A percentile compares a stretch with the other conserved stretches of the same genome.
Conservation (phyloP, 805 yeast species). For the Candida methanosorbosa region DNA sequence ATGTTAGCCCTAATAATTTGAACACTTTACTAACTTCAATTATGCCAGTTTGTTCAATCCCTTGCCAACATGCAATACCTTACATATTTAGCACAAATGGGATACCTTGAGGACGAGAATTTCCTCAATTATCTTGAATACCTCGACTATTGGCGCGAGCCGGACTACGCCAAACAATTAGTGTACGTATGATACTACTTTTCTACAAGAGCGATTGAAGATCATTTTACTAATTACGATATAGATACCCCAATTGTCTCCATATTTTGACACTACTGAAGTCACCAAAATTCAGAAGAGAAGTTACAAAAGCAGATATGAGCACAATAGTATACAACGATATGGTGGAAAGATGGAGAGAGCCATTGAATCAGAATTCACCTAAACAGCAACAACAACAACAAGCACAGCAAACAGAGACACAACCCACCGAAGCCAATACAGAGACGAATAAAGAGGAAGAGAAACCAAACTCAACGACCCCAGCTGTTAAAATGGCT, state of each 20-base stretch:
- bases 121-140: slow-evolving; percentile 74
- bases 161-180: slow-evolving; percentile 58
- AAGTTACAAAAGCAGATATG: slow-evolving; percentile 47
- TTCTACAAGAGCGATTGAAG: neutral
- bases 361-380: slow-evolving; percentile 18
- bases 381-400: neutral
- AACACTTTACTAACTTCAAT: neutral
- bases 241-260: slow-evolving; percentile 75
- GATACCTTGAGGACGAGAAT: slow-evolving; percentile 58
- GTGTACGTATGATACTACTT: slow-evolving; percentile 33
- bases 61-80: slow-evolving; percentile 84
- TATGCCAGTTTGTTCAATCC: slow-evolving; percentile 71
- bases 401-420: neutral
- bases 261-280: slow-evolving; percentile 64
- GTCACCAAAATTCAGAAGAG: slow-evolving; percentile 42
- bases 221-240: too few species aligned
- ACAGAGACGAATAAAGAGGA: too few species aligned
- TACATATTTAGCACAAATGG: slow-evolving; percentile 78
- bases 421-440: too few species aligned
- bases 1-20: neutral
- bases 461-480: too few species aligned
- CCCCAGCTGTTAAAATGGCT: too few species aligned
- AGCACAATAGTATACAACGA: slow-evolving; percentile 59
- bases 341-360: slow-evolving; percentile 68
- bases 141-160: slow-evolving; percentile 77